Percentiles rank a stretch among this genome's conserved stretches.
Conservation (phyloP, 169 alveolate genomes). For the Nephromyces sp. region DNA sequence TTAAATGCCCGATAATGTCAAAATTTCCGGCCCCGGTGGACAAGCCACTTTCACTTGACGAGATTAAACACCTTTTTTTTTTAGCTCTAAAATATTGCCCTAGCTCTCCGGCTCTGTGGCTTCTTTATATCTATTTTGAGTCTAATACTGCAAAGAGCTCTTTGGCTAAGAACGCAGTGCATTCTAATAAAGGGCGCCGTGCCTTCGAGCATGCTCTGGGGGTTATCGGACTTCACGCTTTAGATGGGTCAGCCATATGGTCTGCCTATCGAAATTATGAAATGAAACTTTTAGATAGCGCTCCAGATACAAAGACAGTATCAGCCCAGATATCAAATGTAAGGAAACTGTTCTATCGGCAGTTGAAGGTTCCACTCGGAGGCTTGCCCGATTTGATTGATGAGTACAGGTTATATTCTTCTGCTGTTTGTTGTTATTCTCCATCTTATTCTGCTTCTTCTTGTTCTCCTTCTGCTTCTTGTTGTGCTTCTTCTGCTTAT, state of each 20-base stretch:
- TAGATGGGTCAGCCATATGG: neutral
- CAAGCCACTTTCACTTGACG: neutral
- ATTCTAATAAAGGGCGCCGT: neutral
- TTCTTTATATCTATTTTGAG: neutral
- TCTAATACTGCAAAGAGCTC: neutral
- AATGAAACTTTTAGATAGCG: neutral
- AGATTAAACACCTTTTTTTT: neutral
- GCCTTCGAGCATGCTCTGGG: neutral
- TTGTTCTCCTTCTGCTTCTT: too few relatives aligned
- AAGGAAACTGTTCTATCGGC: neutral
- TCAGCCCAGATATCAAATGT: neutral
- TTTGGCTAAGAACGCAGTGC: neutral
- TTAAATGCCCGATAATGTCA: too few relatives aligned
- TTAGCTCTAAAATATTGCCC: neutral
- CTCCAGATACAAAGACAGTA: neutral
- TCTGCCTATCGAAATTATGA: neutral
- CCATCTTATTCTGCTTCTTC: too few relatives aligned
- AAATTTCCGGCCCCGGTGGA: too few relatives aligned
- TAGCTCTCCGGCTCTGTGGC: neutral
- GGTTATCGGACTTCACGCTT: neutral
- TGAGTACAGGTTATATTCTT: neutral
- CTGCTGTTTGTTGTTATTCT: too few relatives aligned
- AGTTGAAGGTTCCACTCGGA: neutral
- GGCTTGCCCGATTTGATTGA: neutral
- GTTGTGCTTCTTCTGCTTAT: too few relatives aligned